Base-by-base conservation (phyloP, 2,329 filamentous ascomycete species). In the Curvularia eragrostidis region DNA sequence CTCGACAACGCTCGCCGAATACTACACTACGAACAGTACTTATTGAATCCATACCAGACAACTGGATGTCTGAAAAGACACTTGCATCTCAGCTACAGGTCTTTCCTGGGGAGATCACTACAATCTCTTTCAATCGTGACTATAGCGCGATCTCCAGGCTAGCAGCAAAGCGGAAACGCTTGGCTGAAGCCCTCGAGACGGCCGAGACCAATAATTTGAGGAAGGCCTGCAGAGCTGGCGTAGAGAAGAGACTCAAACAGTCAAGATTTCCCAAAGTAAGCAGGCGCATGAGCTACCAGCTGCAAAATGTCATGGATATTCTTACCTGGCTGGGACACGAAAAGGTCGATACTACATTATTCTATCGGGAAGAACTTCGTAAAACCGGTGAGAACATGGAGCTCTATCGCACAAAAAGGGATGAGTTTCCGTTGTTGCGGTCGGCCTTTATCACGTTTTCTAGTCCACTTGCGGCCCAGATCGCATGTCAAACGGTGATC, bases 391-490 rank as follows among this genome's bases (percentile, higher is more conserved):
- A 59, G 26, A 28, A 54, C 34, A 62, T 62, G 4, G 15, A 62
- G 3, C 4, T 43, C 5, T 48, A 60, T 19, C 24, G 43, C 2
- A n/a, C 23, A 48, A 26, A 2, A 49, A 12, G 1, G 30, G 28
- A 57, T 8, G 24, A 49, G 1, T 62, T 55, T n/a, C 34, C 19
- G 1, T 12, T 32, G 3, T 42, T 62, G 32, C 43, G 12, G 15
- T 63, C 58, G 1, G 49, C 52, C 21, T 63, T 63, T 34, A 48
- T 63, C 10, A 61, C 54, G 18, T 63, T 63, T 12, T n/a, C 52
- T 5, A 49, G 36, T 48, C 46, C 23, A 26, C 32, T 58, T 1
- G 46, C 61, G 18, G 42, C 54, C 9, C 9, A 63, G 1, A 61
- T 63, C 0, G 54, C 23, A 1, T 63, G 42, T 50, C 18, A 63